Evolutionary conservation across 805 yeast species (phyloP).

Genomic region (Ogataea sp.): DNA sequence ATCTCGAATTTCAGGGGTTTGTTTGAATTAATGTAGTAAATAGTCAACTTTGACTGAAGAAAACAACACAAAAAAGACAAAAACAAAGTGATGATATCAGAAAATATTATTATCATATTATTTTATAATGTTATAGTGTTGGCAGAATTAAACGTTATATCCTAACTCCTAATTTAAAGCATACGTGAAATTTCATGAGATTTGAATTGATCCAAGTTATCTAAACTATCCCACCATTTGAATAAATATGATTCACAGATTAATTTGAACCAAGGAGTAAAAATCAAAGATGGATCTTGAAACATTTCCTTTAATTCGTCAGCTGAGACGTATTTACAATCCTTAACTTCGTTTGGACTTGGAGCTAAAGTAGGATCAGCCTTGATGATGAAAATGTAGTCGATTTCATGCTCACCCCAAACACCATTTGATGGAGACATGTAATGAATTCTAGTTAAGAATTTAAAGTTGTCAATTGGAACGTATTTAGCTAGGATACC

Average conservation of each 20-base stretch:
- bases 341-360: slow-evolving; percentile 82
- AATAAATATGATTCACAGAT: slow-evolving; percentile 88
- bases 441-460: slow-evolving; percentile 90
- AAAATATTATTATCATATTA: too few species aligned
- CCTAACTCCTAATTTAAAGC: slow-evolving; percentile 8
- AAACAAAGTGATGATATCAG: too few species aligned
- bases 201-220: slow-evolving; percentile 42
- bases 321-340: slow-evolving; percentile 62
- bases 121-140: too few species aligned
- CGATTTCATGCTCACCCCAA: slow-evolving; percentile 99
- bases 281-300: slow-evolving; percentile 47
- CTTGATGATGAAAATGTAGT: slow-evolving; percentile 77
- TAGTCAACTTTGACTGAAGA: too few species aligned
- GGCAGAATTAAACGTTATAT: too few species aligned
- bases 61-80: too few species aligned
- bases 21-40: too few species aligned
- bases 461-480: slow-evolving; percentile 64
- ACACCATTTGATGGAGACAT: slow-evolving; percentile 70
- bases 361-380: slow-evolving; percentile 40
- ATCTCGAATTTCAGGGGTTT: too few species aligned
- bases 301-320: slow-evolving; percentile 71
- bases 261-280: slow-evolving; percentile 98
- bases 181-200: slow-evolving; percentile 42
- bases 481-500: slow-evolving; percentile 60
- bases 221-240: slow-evolving; percentile 87